Evolutionary conservation across 31 red algal genomes (phyloP).

Genomic region (Endocladia muricata): DNA sequence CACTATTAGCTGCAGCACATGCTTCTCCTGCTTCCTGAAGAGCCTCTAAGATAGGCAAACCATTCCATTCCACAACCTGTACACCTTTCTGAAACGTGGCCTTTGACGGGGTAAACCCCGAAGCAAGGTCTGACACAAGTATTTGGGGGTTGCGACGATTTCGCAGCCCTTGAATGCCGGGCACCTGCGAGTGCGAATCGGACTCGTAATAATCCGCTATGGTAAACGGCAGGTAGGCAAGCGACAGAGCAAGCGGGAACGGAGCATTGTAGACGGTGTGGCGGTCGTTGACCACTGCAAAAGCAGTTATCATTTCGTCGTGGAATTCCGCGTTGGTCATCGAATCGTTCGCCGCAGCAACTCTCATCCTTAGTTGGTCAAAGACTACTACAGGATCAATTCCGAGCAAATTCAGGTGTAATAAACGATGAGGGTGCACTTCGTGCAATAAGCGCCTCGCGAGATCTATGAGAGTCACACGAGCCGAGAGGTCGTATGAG

Average conservation of each 20-base stretch:
- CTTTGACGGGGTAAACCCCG: not conserved
- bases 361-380: too few relatives aligned
- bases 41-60: not conserved
- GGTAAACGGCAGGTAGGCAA: not conserved
- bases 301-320: not conserved
- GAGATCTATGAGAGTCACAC: not conserved
- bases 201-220: not conserved
- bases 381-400: not conserved
- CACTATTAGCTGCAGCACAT: not conserved
- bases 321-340: conserved; percentile 18
- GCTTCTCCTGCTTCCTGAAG: not conserved
- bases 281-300: not conserved
- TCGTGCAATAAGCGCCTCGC: not conserved
- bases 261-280: conserved; percentile 7
- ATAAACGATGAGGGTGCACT: conserved; percentile 1
- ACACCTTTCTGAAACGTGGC: not conserved
- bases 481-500: too few relatives aligned
- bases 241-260: not conserved
- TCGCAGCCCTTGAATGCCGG: not conserved
- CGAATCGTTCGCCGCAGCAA: too few relatives aligned
- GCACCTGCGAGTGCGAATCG: not conserved
- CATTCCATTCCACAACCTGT: not conserved
- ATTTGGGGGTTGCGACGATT: not conserved
- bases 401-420: not conserved
- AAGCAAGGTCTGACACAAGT: not conserved